Conservation (phyloP, 306 rosid genomes). For the Coriaria nepalensis region DNA sequence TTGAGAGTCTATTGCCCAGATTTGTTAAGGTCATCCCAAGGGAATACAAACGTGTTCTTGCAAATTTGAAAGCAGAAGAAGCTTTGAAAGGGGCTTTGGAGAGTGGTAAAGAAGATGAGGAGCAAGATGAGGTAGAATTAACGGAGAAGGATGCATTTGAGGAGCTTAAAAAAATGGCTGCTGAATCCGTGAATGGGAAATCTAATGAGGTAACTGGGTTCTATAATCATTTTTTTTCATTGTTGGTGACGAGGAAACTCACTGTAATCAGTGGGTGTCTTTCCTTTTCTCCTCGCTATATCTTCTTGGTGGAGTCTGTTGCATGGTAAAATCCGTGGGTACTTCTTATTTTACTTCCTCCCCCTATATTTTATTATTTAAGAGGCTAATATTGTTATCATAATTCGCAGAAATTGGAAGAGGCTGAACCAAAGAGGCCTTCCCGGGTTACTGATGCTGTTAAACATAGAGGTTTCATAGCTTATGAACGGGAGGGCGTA, state of each 20-base stretch:
- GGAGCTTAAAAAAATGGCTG: conserved; percentile 81
- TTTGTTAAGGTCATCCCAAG: conserved; percentile 82
- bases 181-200: conserved; percentile 52
- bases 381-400: conserved; percentile 5
- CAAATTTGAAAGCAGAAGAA: conserved; percentile 45
- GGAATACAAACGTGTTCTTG: conserved; percentile 82
- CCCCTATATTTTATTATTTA: not conserved
- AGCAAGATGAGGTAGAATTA: conserved; percentile 37
- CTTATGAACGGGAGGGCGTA: conserved; percentile 92
- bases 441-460: conserved; percentile 52
- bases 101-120: conserved; percentile 28
- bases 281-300: too few relatives aligned
- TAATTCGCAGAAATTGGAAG: conserved; percentile 23
- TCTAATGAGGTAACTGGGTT: conserved; percentile 32
- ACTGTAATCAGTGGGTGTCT: too few relatives aligned
- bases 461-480: conserved; percentile 83
- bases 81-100: conserved; percentile 29
- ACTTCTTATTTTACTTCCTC: not conserved
- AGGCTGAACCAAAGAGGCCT: conserved; percentile 51
- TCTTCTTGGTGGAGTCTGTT: not conserved
- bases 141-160: conserved; percentile 75
- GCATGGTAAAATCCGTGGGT: not conserved
- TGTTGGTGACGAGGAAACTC: too few relatives aligned
- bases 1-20: conserved; percentile 60
- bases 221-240: not conserved